phyloP scores from a whole-genome alignment of 768 basidiomycete species.

The Serendipita vermifera region DNA sequence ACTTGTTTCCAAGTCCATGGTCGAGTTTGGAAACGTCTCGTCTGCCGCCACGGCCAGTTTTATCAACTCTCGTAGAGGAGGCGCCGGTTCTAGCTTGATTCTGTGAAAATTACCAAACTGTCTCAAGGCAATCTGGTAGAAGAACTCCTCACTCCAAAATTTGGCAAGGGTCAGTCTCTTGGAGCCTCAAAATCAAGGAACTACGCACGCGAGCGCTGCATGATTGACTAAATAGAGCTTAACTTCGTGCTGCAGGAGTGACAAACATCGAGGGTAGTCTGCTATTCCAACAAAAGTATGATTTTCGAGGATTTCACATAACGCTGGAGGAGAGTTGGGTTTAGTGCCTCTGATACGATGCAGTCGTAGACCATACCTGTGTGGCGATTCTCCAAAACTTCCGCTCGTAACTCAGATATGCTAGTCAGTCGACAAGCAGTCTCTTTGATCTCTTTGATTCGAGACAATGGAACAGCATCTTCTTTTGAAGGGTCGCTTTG shows the following conservation, averaged over 20 bases:
- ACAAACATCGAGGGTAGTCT: slow-evolving; percentile 56
- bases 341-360: too few relatives aligned
- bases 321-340: not conserved
- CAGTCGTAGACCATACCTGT: slow-evolving; percentile 37
- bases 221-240: slow-evolving; percentile 87
- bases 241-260: slow-evolving; percentile 76
- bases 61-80: slow-evolving; percentile 54
- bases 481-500: slow-evolving; percentile 25
- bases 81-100: slow-evolving; percentile 72
- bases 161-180: not conserved
- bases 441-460: slow-evolving; percentile 48
- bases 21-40: slow-evolving; percentile 36
- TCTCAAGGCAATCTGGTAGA: slow-evolving; percentile 83
- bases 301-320: slow-evolving; percentile 57
- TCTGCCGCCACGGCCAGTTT: slow-evolving; percentile 68
- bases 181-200: not conserved
- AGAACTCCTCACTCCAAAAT: slow-evolving; percentile 65
- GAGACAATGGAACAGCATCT: slow-evolving; percentile 17
- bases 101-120: slow-evolving; percentile 79
- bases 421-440: slow-evolving; percentile 69
- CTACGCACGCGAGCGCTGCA: slow-evolving; percentile 61
- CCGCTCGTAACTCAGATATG: slow-evolving; percentile 49
- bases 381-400: slow-evolving; percentile 49
- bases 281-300: slow-evolving; percentile 91
- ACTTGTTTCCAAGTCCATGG: slow-evolving; percentile 45